These are phyloP conservation scores for Penicillium aurantiogriseum DNA, from an alignment of 2,329 filamentous ascomycete genomes.

Conservation along the genomic window DNA sequence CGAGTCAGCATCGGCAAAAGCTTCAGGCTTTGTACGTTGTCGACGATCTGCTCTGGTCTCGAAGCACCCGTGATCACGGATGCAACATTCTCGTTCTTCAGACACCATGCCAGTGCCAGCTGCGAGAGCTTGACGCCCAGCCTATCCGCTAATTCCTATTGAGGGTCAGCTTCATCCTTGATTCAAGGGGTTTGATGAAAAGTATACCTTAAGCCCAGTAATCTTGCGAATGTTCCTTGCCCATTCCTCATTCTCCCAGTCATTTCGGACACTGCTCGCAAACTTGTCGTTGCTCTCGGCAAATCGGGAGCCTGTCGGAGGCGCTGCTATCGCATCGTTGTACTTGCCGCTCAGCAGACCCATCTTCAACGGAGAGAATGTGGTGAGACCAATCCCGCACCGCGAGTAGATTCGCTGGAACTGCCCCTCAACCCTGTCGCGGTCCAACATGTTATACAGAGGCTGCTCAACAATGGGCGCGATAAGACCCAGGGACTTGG, in stretches of 20 bases:
- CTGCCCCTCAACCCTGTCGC: slow-evolving; percentile 62
- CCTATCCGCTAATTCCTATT: background rate
- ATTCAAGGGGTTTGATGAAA: background rate
- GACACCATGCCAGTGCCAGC: slow-evolving; percentile 59
- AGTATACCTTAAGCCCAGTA: background rate
- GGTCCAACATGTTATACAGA: slow-evolving; percentile 63
- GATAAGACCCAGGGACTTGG: slow-evolving; percentile 60
- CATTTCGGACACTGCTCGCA: background rate
- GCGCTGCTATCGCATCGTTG: slow-evolving; percentile 54
- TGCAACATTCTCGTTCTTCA: slow-evolving; percentile 58
- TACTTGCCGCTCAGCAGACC: slow-evolving; percentile 69
- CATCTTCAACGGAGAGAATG: slow-evolving; percentile 61
- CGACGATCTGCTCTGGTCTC: slow-evolving; percentile 44
- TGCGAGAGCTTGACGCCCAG: slow-evolving; percentile 37
- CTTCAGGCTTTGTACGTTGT: slow-evolving; percentile 45
- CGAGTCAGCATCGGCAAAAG: slow-evolving; percentile 28
- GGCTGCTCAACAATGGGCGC: slow-evolving; percentile 58
- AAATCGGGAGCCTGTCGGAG: slow-evolving; percentile 58
- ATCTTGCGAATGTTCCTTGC: background rate
- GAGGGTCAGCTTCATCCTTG: background rate
- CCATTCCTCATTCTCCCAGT: background rate
- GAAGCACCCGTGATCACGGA: slow-evolving; percentile 46
- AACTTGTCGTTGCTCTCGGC: slow-evolving; percentile 45
- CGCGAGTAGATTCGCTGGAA: slow-evolving; percentile 61
- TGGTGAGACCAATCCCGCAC: slow-evolving; percentile 61